Percentiles rank a stretch among this genome's conserved stretches.
These are phyloP conservation scores for Phytophthora capsici DNA, from an alignment of 352 stramenopile species.

Conservation along the genomic window DNA sequence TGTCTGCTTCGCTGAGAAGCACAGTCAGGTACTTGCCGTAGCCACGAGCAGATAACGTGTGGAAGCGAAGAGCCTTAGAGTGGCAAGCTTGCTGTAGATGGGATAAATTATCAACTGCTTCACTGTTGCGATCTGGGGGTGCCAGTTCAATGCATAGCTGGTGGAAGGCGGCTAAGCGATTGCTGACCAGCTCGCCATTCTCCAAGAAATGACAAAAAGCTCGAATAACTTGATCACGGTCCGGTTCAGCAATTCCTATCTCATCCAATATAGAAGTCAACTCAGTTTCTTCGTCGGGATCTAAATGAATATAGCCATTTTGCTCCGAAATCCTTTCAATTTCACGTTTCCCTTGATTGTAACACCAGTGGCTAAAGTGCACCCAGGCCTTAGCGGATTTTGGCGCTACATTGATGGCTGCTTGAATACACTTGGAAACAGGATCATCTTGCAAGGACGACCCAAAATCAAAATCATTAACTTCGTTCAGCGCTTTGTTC, in stretches of 20 bases:
- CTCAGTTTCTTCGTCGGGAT: constrained; percentile 44
- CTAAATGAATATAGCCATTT: constrained; percentile 60
- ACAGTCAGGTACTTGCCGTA: constrained; percentile 50
- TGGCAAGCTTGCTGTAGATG: constrained; percentile 45
- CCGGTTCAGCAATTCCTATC: constrained; percentile 34
- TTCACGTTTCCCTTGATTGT: constrained; percentile 52
- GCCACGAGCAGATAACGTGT: constrained; percentile 46
- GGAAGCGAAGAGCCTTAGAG: constrained; percentile 42
- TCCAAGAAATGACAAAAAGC: constrained; percentile 65
- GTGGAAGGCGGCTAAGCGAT: constrained; percentile 48
- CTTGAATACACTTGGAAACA: constrained; percentile 36
- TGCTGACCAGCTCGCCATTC: constrained; percentile 44
- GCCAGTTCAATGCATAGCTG: constrained; percentile 35
- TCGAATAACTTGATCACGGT: constrained; percentile 45
- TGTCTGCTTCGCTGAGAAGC: constrained; percentile 9
- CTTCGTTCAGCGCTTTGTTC: neutral
- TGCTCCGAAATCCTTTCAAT: constrained; percentile 52
- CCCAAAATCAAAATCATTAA: constrained; percentile 1
- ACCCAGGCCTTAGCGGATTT: constrained; percentile 59
- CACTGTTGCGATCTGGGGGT: constrained; percentile 1
- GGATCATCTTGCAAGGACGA: constrained; percentile 15
- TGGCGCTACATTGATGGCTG: constrained; percentile 46
- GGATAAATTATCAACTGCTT: constrained; percentile 37
- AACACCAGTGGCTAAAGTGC: constrained; percentile 78
- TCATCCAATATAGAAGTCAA: constrained; percentile 53